Conservation (phyloP, 2,329 filamentous ascomycete genomes). For the Fusarium paranaense region DNA sequence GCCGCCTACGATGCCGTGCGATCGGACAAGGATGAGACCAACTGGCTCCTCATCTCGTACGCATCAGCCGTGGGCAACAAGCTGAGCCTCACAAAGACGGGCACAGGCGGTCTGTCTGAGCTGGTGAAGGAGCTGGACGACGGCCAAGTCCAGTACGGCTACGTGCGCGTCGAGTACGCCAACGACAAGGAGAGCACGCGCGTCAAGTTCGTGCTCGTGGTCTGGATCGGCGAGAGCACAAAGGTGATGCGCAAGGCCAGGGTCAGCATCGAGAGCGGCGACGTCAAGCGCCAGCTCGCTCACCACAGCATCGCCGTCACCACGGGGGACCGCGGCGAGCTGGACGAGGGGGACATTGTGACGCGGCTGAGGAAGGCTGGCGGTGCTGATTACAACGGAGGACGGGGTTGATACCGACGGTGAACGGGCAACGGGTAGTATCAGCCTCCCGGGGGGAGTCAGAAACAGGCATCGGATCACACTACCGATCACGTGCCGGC, state of each 20-base stretch:
- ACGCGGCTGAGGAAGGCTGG: slow-evolving; percentile 72
- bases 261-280: slow-evolving; percentile 74
- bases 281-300: slow-evolving; percentile 71
- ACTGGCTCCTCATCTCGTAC: slow-evolving; percentile 76
- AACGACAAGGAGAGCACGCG: slow-evolving; percentile 77
- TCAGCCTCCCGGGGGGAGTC: neutral
- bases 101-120: slow-evolving; percentile 70
- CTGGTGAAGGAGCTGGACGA: slow-evolving; percentile 68
- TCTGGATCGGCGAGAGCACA: slow-evolving; percentile 75
- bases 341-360: slow-evolving; percentile 72
- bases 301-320: slow-evolving; percentile 76
- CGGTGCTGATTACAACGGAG: slow-evolving; percentile 78
- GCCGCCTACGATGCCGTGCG: slow-evolving; percentile 76
- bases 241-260: slow-evolving; percentile 78
- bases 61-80: slow-evolving; percentile 65
- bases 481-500: slow-evolving; percentile 4
- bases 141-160: slow-evolving; percentile 73
- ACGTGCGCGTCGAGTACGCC: slow-evolving; percentile 75
- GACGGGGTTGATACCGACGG: slow-evolving; percentile 59
- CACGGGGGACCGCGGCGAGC: slow-evolving; percentile 68
- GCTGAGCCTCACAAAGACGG: slow-evolving; percentile 67
- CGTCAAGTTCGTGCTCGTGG: slow-evolving; percentile 75
- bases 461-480: neutral
- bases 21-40: slow-evolving; percentile 72
- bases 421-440: neutral